phyloP scores from a whole-genome alignment of 2,329 filamentous ascomycete genomes.

The Ophiostoma ulmi region DNA sequence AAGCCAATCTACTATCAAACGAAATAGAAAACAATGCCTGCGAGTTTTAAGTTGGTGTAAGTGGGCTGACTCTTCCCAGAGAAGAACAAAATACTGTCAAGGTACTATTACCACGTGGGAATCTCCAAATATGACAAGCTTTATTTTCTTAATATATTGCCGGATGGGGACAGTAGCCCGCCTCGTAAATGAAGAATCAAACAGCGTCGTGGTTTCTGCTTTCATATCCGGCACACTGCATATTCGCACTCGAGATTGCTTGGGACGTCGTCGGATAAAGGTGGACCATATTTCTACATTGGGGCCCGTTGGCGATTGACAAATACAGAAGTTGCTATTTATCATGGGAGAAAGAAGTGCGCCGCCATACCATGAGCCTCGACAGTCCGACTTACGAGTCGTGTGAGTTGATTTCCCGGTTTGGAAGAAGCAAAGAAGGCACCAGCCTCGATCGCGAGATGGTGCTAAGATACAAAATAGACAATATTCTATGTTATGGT shows the following conservation, averaged over 20 bases:
- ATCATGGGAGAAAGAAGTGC: neutral
- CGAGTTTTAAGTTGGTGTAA: neutral
- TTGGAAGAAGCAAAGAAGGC: neutral
- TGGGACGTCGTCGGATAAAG: conserved; percentile 11
- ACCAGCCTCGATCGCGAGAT: neutral
- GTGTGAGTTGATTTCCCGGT: neutral
- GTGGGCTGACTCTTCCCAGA: neutral
- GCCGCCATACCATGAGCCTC: neutral
- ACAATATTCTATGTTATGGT: neutral
- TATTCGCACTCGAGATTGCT: neutral
- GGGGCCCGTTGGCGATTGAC: neutral
- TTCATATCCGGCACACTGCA: neutral
- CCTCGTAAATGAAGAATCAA: neutral
- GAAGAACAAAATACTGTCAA: neutral
- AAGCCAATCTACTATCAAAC: conserved; percentile 2
- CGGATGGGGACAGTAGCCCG: neutral
- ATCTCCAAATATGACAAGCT: neutral
- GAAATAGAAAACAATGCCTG: neutral
- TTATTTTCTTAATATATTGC: neutral
- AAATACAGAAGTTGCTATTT: neutral
- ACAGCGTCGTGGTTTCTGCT: neutral
- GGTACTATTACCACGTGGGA: neutral
- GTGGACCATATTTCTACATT: neutral
- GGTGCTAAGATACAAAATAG: neutral
- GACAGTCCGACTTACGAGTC: neutral